These are phyloP conservation scores for Rhytidhysteron rufulum DNA, from an alignment of 2,329 filamentous ascomycete genomes.

Conservation along the genomic window DNA sequence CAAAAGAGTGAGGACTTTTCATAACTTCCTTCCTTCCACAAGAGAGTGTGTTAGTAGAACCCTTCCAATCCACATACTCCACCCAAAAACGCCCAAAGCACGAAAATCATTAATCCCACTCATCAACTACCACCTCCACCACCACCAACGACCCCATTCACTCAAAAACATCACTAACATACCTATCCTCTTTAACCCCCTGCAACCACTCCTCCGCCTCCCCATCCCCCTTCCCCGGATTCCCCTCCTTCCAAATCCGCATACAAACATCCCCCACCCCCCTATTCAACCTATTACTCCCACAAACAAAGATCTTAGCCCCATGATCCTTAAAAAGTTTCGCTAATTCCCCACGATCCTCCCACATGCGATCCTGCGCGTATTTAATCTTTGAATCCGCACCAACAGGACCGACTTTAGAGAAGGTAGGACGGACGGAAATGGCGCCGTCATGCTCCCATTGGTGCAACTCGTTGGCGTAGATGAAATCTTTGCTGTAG, in stretches of 20 bases:
- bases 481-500: conserved; percentile 54
- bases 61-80: no score
- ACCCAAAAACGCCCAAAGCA: no score
- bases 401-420: conserved; percentile 64
- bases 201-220: conserved; percentile 13
- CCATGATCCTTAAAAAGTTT: conserved; percentile 39
- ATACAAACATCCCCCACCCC: conserved; percentile 31
- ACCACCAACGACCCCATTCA: no score
- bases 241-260: conserved; percentile 13
- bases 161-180: conserved; percentile 15
- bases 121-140: no score
- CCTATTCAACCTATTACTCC: conserved; percentile 45
- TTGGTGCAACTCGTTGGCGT: conserved; percentile 52
- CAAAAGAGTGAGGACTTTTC: no score
- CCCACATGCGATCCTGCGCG: conserved; percentile 48
- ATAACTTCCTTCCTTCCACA: no score
- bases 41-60: no score
- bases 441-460: conserved; percentile 60
- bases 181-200: conserved; percentile 11
- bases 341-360: conserved; percentile 41
- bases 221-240: conserved; percentile 5
- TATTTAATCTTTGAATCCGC: conserved; percentile 44
- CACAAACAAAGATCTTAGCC: conserved; percentile 61
- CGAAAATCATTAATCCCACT: no score
- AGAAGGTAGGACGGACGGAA: conserved; percentile 52